phyloP scores from a whole-genome alignment of 345 rosid genomes.

The Salix koriyanagi region DNA sequence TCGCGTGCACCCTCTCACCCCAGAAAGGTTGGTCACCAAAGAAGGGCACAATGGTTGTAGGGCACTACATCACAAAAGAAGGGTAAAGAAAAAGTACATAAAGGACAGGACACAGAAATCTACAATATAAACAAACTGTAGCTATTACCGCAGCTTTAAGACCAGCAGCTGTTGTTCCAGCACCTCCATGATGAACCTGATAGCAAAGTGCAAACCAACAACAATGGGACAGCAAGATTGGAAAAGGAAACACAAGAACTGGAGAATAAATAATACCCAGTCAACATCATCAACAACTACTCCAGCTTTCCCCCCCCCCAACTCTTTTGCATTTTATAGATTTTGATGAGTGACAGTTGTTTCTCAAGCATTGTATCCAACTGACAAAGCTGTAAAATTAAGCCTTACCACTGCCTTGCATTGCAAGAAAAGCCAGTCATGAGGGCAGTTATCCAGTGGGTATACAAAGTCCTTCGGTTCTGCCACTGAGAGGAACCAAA shows the following conservation, averaged over 20 bases:
- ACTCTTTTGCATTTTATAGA: background rate
- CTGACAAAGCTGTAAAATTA: background rate
- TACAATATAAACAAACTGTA: background rate
- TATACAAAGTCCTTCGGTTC: slow-evolving; percentile 80
- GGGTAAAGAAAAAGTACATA: background rate
- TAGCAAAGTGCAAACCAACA: slow-evolving; percentile 16
- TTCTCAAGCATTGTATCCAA: background rate
- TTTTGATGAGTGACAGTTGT: background rate
- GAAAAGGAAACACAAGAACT: background rate
- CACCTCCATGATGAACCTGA: slow-evolving; percentile 99
- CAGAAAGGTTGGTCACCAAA: slow-evolving; percentile 98
- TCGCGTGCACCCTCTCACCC: slow-evolving; percentile 88
- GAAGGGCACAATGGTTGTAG: slow-evolving; percentile 91
- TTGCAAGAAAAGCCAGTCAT: slow-evolving; percentile 92
- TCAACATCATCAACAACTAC: background rate
- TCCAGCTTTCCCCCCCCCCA: background rate
- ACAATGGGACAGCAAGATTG: background rate
- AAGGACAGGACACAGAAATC: background rate
- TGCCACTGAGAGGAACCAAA: slow-evolving; percentile 59
- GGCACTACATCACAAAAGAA: slow-evolving; percentile 55
- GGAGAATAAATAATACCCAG: background rate
- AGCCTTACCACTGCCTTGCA: slow-evolving; percentile 98
- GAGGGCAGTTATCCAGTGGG: slow-evolving; percentile 87
- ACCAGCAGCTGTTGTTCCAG: slow-evolving; percentile 99
- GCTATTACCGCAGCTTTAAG: slow-evolving; percentile 79